Conservation (phyloP, 2,329 filamentous ascomycete species). For the Elsinoe perseae region DNA sequence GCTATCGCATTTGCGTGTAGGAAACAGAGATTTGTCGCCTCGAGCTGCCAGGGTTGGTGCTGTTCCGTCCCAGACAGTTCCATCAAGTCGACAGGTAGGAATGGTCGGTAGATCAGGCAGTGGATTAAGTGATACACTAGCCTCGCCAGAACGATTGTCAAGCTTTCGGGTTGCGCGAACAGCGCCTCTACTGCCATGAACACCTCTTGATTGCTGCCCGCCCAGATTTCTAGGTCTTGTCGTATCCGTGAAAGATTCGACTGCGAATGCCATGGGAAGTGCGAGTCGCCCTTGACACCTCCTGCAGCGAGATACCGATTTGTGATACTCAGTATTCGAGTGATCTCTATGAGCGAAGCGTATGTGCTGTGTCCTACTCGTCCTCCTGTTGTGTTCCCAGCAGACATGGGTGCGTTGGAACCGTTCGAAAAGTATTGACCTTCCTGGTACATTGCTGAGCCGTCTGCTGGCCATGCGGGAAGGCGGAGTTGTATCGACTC, state of each 20-base stretch:
- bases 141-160: conserved; percentile 72
- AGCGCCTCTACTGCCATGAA: conserved; percentile 68
- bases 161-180: conserved; percentile 71
- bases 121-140: conserved; percentile 81
- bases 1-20: conserved; percentile 81
- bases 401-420: conserved; percentile 53
- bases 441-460: conserved; percentile 56
- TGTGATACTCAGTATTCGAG: conserved; percentile 71
- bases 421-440: conserved; percentile 74
- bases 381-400: conserved; percentile 28
- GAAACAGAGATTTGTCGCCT: conserved; percentile 80
- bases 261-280: conserved; percentile 83
- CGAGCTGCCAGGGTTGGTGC: conserved; percentile 87
- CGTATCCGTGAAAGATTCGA: conserved; percentile 81
- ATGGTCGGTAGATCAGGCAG: conserved; percentile 78
- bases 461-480: conserved; percentile 63
- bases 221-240: conserved; percentile 79
- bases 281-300: conserved; percentile 79
- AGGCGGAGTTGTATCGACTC: conserved; percentile 66
- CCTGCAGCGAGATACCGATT: conserved; percentile 78
- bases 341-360: conserved; percentile 77
- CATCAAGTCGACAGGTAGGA: conserved; percentile 73
- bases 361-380: conserved; percentile 67
- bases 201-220: conserved; percentile 68
- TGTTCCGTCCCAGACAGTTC: conserved; percentile 74